Percentiles rank a stretch among this genome's conserved stretches.
phyloP scores from a whole-genome alignment of 2,329 filamentous ascomycete species.

The Sarocladiaceae sp. region DNA sequence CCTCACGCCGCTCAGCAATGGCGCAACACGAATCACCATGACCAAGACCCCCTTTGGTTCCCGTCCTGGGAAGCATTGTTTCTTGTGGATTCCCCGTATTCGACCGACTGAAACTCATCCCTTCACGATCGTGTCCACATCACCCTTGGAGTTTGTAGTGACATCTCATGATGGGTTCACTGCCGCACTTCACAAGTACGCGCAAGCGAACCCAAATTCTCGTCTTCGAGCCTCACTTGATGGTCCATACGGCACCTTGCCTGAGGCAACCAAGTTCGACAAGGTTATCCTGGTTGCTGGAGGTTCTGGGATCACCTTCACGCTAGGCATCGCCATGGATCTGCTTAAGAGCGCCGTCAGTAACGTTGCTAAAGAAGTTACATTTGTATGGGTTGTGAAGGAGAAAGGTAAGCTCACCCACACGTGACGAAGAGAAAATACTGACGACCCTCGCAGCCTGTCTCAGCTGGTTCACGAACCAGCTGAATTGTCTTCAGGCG shows the following conservation, averaged over 20 bases:
- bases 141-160: constrained; percentile 53
- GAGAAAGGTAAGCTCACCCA: constrained; percentile 24
- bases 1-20: constrained; percentile 46
- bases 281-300: constrained; percentile 54
- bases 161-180: constrained; percentile 55
- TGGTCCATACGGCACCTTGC: constrained; percentile 52
- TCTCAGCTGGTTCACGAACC: constrained; percentile 30
- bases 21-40: constrained; percentile 49
- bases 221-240: constrained; percentile 47
- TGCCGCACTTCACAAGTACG: constrained; percentile 44
- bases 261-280: constrained; percentile 45
- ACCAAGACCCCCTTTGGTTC: constrained; percentile 40
- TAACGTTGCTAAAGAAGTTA: constrained; percentile 20
- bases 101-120: constrained; percentile 54
- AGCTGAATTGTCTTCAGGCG: constrained; percentile 24
- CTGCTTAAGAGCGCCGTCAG: constrained; percentile 23
- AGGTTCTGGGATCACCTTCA: constrained; percentile 55
- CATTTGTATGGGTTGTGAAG: constrained; percentile 35
- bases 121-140: constrained; percentile 51
- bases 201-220: constrained; percentile 40
- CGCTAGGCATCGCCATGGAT: constrained; percentile 32
- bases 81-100: constrained; percentile 56
- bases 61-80: constrained; percentile 53
- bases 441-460: constrained; percentile 20
- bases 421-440: neutral